Conservation (phyloP, 202 grass and related monocot species). For the Thinopyrum obtusiflorum region DNA sequence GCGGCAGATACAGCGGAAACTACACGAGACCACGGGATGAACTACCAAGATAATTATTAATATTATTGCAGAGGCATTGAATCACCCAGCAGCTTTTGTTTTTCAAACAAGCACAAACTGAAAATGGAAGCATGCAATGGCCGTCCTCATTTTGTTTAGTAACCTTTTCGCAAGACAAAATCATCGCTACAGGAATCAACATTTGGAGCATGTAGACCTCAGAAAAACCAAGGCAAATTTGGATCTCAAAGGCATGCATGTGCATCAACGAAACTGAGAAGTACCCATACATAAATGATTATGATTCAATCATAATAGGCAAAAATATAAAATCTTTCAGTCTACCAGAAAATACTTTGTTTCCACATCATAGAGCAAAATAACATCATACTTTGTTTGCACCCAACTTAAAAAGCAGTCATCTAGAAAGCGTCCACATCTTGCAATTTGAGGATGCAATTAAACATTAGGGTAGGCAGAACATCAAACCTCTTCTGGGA, state of each 20-base stretch:
- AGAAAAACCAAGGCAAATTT: not conserved
- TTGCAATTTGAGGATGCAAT: not conserved
- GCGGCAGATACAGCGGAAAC: too few relatives aligned
- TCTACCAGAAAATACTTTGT: not conserved
- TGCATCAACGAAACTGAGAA: not conserved
- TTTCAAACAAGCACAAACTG: not conserved
- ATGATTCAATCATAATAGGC: not conserved
- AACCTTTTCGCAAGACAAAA: not conserved
- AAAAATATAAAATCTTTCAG: not conserved
- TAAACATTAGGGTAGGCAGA: not conserved
- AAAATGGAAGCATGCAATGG: constrained; percentile 15
- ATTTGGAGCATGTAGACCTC: not conserved
- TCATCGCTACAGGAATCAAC: not conserved
- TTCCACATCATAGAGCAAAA: not conserved
- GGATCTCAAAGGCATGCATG: constrained; percentile 13
- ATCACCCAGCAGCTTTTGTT: too few relatives aligned
- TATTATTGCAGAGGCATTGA: too few relatives aligned
- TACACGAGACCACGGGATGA: too few relatives aligned
- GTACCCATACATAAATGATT: not conserved
- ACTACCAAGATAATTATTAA: too few relatives aligned
- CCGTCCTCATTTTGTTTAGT: not conserved
- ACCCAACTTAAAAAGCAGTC: not conserved
- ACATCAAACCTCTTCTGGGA: constrained; percentile 65
- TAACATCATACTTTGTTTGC: not conserved
- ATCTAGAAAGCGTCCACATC: not conserved